Percentiles rank a stretch among this genome's conserved stretches.
Evolutionary conservation across 169 alveolate genomes (phyloP).

Genomic region (Plasmodium malariae): DNA sequence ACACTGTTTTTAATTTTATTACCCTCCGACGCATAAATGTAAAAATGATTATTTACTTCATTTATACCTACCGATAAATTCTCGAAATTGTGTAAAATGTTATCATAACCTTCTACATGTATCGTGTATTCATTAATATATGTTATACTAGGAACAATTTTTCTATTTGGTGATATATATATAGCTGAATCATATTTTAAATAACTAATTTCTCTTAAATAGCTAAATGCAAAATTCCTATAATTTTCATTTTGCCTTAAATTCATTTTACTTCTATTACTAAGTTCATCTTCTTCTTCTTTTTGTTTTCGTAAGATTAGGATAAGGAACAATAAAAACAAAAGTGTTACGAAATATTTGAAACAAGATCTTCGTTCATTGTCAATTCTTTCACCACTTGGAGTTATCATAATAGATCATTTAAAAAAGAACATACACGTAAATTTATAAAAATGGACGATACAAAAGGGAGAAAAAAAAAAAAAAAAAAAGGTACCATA

Average conservation of each 20-base stretch:
- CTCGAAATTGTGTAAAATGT: conserved; percentile 50
- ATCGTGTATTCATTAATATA: conserved; percentile 20
- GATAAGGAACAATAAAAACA: conserved; percentile 46
- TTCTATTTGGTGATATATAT: conserved; percentile 74
- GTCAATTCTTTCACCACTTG: conserved; percentile 38
- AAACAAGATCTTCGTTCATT: conserved; percentile 55
- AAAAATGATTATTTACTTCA: conserved; percentile 36
- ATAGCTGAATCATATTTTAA: conserved; percentile 65
- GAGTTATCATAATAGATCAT: conserved; percentile 41
- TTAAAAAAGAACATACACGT: not conserved
- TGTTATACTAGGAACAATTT: conserved; percentile 54
- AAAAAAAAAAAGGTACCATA: not conserved
- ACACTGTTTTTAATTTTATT: conserved; percentile 14
- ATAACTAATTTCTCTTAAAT: conserved; percentile 48
- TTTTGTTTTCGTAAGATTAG: conserved; percentile 38
- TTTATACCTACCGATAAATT: conserved; percentile 39
- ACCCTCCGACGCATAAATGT: conserved; percentile 27
- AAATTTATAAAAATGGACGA: not conserved
- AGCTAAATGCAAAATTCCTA: conserved; percentile 35
- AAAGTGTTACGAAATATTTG: conserved; percentile 62
- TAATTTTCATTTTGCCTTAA: conserved; percentile 69
- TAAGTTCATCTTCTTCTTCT: conserved; percentile 68
- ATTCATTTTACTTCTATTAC: conserved; percentile 33
- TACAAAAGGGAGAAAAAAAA: not conserved
- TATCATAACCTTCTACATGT: conserved; percentile 69